phyloP scores from a whole-genome alignment of 495 filamentous ascomycete species.

The Annulohypoxylon moriforme region DNA sequence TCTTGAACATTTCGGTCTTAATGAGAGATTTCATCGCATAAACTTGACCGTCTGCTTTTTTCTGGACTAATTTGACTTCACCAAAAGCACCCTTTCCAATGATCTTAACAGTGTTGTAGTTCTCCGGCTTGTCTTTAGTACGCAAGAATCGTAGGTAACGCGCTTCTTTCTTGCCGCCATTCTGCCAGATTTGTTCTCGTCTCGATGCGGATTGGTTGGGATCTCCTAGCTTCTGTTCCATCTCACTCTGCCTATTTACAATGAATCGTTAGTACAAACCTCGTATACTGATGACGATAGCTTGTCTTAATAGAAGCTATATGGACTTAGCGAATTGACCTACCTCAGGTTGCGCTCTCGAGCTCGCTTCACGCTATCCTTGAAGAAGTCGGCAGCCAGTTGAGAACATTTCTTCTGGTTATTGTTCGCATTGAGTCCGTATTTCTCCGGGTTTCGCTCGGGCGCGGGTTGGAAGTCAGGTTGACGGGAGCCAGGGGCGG shows the following conservation, averaged over 20 bases:
- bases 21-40: slow-evolving; percentile 98
- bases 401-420: slow-evolving; percentile 82
- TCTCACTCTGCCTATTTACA: slow-evolving; percentile 78
- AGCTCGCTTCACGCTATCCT: slow-evolving; percentile 92
- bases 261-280: neutral
- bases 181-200: slow-evolving; percentile 80
- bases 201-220: slow-evolving; percentile 76
- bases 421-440: slow-evolving; percentile 67
- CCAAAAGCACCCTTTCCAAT: slow-evolving; percentile 99
- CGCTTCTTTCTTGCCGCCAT: slow-evolving; percentile 83
- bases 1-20: slow-evolving; percentile 99
- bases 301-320: neutral
- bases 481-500: slow-evolving; percentile 41
- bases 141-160: slow-evolving; percentile 93
- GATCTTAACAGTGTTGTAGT: slow-evolving; percentile 95
- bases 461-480: slow-evolving; percentile 68
- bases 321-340: slow-evolving; percentile 31
- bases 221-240: slow-evolving; percentile 84
- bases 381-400: slow-evolving; percentile 89
- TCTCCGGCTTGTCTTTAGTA: slow-evolving; percentile 88
- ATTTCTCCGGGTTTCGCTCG: slow-evolving; percentile 80
- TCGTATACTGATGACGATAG: neutral
- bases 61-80: slow-evolving; percentile 95
- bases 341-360: slow-evolving; percentile 91
- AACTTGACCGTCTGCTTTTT: slow-evolving; percentile 95